These are phyloP conservation scores for Rhizopogon roseolus DNA, from an alignment of 768 basidiomycete genomes.

Conservation along the genomic window DNA sequence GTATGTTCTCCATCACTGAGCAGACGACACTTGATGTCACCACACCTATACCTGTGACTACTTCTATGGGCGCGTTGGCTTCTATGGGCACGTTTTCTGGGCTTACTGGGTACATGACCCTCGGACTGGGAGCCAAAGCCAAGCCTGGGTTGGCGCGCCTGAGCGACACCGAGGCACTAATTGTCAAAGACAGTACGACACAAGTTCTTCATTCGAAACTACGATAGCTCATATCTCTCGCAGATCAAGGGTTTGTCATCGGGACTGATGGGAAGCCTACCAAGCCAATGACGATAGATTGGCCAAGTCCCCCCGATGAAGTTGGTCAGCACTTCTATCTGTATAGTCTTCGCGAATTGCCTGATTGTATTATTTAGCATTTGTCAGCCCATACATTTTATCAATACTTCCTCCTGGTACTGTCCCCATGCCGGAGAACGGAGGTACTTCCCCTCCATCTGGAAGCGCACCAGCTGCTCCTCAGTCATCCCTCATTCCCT, in stretches of 20 bases:
- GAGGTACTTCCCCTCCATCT: conserved; percentile 14
- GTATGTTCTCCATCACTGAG: conserved; percentile 61
- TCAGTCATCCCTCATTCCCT: conserved; percentile 36
- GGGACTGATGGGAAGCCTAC: conserved; percentile 54
- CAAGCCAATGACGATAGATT: conserved; percentile 49
- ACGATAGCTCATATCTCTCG: not conserved
- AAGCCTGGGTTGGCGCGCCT: conserved; percentile 59
- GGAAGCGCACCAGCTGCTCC: conserved; percentile 20
- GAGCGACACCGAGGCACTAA: conserved; percentile 57
- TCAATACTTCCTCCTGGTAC: conserved; percentile 70
- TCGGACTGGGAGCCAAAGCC: conserved; percentile 70
- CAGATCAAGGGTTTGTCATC: conserved; percentile 69
- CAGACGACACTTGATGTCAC: conserved; percentile 54
- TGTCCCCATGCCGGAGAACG: conserved; percentile 31
- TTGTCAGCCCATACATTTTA: conserved; percentile 73
- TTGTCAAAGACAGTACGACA: conserved; percentile 74
- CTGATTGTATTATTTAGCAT: conserved; percentile 46
- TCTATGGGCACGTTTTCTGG: conserved; percentile 78
- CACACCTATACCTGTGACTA: conserved; percentile 33
- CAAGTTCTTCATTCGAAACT: not conserved
- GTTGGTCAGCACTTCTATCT: conserved; percentile 47
- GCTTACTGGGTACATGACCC: conserved; percentile 80
- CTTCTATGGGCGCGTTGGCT: conserved; percentile 25
- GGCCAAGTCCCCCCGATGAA: conserved; percentile 83
- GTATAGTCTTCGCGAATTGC: conserved; percentile 58